Conservation (phyloP, 179 eudicot genomes). For the Amaranthus tricolor region DNA sequence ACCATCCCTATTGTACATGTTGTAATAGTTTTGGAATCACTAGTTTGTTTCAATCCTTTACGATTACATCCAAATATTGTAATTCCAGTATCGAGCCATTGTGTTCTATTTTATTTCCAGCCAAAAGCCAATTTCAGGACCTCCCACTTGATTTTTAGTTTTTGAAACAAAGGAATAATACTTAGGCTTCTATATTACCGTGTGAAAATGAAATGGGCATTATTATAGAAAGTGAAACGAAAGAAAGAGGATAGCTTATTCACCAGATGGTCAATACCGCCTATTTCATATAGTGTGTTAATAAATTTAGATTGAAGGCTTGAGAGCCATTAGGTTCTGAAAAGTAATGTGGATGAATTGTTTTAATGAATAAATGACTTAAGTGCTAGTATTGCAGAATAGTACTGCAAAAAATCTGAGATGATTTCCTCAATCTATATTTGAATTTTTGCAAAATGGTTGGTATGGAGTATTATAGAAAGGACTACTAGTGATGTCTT, state of each 20-base stretch:
- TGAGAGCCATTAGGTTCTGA: neutral
- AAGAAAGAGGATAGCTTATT: neutral
- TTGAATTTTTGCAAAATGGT: neutral
- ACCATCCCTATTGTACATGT: too few relatives aligned
- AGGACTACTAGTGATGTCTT: neutral
- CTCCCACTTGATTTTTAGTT: too few relatives aligned
- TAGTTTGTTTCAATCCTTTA: too few relatives aligned
- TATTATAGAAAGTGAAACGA: neutral
- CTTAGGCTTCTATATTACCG: neutral
- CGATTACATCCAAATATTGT: too few relatives aligned
- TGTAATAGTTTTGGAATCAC: too few relatives aligned
- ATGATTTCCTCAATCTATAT: neutral
- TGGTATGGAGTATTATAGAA: neutral
- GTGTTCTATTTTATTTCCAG: too few relatives aligned
- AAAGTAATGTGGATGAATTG: neutral
- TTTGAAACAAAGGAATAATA: too few relatives aligned
- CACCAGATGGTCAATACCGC: neutral
- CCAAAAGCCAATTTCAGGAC: too few relatives aligned
- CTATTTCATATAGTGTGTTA: neutral
- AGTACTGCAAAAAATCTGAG: neutral
- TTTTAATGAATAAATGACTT: neutral
- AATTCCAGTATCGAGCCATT: too few relatives aligned
- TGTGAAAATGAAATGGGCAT: neutral
- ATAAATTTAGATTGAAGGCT: neutral
- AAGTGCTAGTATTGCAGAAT: neutral